Evolutionary conservation across 2,329 filamentous ascomycete genomes (phyloP), one percentile per base, ranked within the genome.

Genomic region (Hypoxylon sp.): DNA sequence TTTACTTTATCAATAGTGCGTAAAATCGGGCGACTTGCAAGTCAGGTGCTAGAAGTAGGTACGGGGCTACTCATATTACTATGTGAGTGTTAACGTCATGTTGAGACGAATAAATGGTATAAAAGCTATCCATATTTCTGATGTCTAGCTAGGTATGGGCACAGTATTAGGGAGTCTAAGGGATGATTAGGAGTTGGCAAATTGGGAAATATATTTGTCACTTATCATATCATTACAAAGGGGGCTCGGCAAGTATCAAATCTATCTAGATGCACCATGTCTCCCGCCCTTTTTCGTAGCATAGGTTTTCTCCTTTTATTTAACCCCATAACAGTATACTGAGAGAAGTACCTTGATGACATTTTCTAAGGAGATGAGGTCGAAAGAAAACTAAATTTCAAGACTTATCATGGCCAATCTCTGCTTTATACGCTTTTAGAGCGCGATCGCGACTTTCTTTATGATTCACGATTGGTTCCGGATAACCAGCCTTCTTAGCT

Each of bases 391-490:
- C 74, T 26, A 77, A 77, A 9, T 78, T n/a, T 74, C 59, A 76
- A 22, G 74, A 61, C 33, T 82, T 88, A 24, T 82, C 80, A 74
- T 84, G 83, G 35, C 84, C 86, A 59, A 90, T 79, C 0, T 88
- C 90, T 39, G 83, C 83, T 79, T 94, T 95, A 78, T 94, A 97
- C 72, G 88, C 87, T 60, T 80, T 82, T 77, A 96, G 80, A 29
- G 91, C 91, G 71, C 87, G 85, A 58, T 92, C 88, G 65, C 94
- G 86, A 58, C 87, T 87, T 11, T 83, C 83, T 75, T 90, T 91
- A 78, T 97, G 94, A 44, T 91, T 86, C 0, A 97, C 92, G 71
- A 95, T 90, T 8, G 88, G 88, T 78, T 84, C 83, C 0, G 94
- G 93, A 77, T 97, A 97, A 0, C 91, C 91, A 6, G 83, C 85